A percentile compares a stretch with the other conserved stretches of the same genome.
These are phyloP conservation scores for Colletotrichum euphorbiae DNA, from an alignment of 2,329 filamentous ascomycete genomes.

Conservation along the genomic window DNA sequence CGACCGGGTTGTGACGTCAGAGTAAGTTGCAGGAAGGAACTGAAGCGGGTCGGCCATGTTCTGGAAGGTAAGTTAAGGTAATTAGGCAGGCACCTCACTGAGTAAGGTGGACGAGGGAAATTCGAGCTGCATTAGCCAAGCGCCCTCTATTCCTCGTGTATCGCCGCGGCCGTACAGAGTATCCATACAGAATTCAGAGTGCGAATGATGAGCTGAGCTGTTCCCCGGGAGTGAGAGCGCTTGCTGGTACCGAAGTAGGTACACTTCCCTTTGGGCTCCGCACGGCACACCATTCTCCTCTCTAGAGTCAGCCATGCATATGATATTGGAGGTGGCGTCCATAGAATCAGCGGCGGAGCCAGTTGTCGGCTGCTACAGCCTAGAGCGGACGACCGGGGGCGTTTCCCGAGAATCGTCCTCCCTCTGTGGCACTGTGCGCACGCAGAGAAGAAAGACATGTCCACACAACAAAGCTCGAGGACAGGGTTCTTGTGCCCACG, in stretches of 20 bases:
- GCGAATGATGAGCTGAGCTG: too few species aligned
- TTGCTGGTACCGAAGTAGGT: background rate
- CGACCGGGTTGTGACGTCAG: slow-evolving; percentile 34
- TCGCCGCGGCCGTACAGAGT: too few species aligned
- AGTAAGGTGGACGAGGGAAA: background rate
- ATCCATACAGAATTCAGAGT: too few species aligned
- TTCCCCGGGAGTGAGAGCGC: background rate
- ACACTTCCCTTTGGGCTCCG: background rate
- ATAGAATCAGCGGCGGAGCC: slow-evolving; percentile 10
- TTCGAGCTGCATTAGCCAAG: background rate
- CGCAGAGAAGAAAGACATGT: slow-evolving; percentile 13
- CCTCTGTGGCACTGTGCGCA: slow-evolving; percentile 2
- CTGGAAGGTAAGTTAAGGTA: background rate
- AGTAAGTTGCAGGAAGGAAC: slow-evolving; percentile 7
- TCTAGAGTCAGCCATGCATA: slow-evolving; percentile 35
- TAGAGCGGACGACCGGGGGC: background rate
- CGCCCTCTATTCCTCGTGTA: background rate
- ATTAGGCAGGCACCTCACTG: background rate
- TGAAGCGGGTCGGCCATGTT: slow-evolving; percentile 15
- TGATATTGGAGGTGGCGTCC: slow-evolving; percentile 39
- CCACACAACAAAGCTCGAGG: background rate
- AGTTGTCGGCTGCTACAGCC: background rate
- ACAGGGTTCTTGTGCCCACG: background rate
- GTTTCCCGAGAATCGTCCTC: slow-evolving; percentile 13
- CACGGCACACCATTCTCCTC: slow-evolving; percentile 18